Base-by-base conservation (phyloP, 257 asterid genomes). In the Rhazya stricta region DNA sequence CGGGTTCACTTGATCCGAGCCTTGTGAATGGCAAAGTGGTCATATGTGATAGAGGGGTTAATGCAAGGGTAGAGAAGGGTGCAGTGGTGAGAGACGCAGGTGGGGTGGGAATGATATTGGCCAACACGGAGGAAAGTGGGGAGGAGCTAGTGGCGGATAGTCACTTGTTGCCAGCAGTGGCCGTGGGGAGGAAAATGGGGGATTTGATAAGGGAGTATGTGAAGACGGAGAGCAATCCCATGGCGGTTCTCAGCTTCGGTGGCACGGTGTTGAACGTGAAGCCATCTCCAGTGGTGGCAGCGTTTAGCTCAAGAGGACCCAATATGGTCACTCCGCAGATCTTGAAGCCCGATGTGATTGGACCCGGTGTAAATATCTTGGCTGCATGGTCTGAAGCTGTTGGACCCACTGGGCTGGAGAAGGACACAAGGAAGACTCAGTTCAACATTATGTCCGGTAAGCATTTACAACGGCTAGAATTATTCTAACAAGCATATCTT, bases 251-350 rank as follows among this genome's bases (percentile, higher is more conserved):
- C 43, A 76, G 85, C 81, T 86, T 84, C 48, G 85, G 86, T 13
- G 88, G 90, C 39, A 86, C 88, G 65, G 82, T 73, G 69, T 77
- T 86, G 78, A 79, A 81, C 25, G 88, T 86, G 50, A 84, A 84
- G 41, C 90, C 90, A 46, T 86, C 90, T 72, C 90, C 90, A 15
- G 85, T 86, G 21, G 85, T 86, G 65, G 90, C 88, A n/a, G 85
- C 88, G 34, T 86, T 86, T 56, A 86, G 86, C 29, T 86, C 90
- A 0, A 76, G 88, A 43, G 90, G 90, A 53, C 88, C 90, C 25
- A 86, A 84, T 72, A 74, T 77, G 37, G 80, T 86, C 30, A 81
- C 88, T 10, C 88, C 88, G 1, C 79, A 86, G 81, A 86, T 84
- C 34, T 56, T 84, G 79, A 86, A 86, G 81, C 90, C 90, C 1